These are phyloP conservation scores for Cordyceps sp. DNA, from an alignment of 2,329 filamentous ascomycete species.

Conservation along the genomic window DNA sequence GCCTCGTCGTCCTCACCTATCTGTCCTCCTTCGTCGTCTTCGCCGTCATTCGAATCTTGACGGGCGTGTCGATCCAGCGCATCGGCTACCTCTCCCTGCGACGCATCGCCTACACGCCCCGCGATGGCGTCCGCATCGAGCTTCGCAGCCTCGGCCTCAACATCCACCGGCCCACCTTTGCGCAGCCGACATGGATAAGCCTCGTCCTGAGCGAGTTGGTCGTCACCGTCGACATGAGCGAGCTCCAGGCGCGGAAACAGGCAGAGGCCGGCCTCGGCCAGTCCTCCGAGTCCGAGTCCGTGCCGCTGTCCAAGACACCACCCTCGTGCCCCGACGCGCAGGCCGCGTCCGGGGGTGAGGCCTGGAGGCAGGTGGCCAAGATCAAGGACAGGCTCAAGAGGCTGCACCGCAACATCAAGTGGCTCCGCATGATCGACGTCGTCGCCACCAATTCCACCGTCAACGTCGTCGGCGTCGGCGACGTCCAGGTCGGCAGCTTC, in stretches of 20 bases:
- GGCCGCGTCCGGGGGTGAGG: slow-evolving; percentile 40
- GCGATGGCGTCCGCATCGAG: slow-evolving; percentile 78
- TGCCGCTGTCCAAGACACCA: slow-evolving; percentile 4
- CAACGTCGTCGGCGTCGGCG: slow-evolving; percentile 65
- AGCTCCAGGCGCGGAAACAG: slow-evolving; percentile 36
- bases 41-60: slow-evolving; percentile 79
- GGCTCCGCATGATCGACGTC: slow-evolving; percentile 79
- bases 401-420: slow-evolving; percentile 72
- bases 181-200: slow-evolving; percentile 92
- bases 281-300: no score
- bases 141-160: slow-evolving; percentile 77
- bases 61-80: slow-evolving; percentile 88
- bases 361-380: slow-evolving; percentile 64
- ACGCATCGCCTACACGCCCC: slow-evolving; percentile 76
- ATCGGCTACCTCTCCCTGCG: slow-evolving; percentile 86
- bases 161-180: slow-evolving; percentile 86
- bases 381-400: slow-evolving; percentile 76
- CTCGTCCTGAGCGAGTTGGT: slow-evolving; percentile 74
- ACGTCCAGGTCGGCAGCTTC: slow-evolving; percentile 68
- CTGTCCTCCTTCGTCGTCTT: slow-evolving; percentile 86
- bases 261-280: slow-evolving; percentile 6
- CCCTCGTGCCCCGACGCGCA: slow-evolving; percentile 6
- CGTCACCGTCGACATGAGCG: slow-evolving; percentile 63
- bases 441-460: slow-evolving; percentile 68
- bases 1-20: slow-evolving; percentile 72